These are phyloP conservation scores for Candida tibetensis DNA, from an alignment of 805 yeast species.

Conservation along the genomic window DNA sequence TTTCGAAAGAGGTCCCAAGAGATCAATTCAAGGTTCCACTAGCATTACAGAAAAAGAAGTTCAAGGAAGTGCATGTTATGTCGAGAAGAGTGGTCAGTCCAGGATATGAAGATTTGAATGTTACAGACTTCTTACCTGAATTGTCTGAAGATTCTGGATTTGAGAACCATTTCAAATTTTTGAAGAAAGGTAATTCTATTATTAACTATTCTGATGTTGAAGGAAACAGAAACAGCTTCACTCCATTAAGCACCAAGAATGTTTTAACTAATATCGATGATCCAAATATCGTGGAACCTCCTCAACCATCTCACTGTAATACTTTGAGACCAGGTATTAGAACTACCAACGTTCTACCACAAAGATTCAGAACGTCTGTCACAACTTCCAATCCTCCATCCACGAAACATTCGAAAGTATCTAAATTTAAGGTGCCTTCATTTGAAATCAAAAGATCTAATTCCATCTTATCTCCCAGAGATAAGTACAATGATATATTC, in stretches of 20 bases:
- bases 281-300: constrained; percentile 15
- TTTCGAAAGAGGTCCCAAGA: neutral
- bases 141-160: constrained; percentile 48
- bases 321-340: constrained; percentile 4
- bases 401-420: constrained; percentile 7
- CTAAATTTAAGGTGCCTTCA: constrained; percentile 41
- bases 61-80: constrained; percentile 41
- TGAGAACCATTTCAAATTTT: constrained; percentile 40
- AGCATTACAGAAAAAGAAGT: constrained; percentile 20
- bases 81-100: constrained; percentile 44
- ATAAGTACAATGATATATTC: constrained; percentile 39
- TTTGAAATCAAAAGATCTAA: constrained; percentile 39
- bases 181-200: constrained; percentile 18
- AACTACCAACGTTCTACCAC: constrained; percentile 4
- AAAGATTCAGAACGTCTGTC: neutral
- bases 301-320: constrained; percentile 7
- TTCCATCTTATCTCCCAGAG: constrained; percentile 35
- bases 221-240: constrained; percentile 20
- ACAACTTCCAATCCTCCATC: neutral
- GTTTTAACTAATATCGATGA: constrained; percentile 25
- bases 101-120: constrained; percentile 39
- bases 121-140: constrained; percentile 45
- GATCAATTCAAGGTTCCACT: constrained; percentile 23
- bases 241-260: constrained; percentile 29
- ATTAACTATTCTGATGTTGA: constrained; percentile 14